Conservation (phyloP, 2,329 filamentous ascomycete species). For the Fusarium anguioides region DNA sequence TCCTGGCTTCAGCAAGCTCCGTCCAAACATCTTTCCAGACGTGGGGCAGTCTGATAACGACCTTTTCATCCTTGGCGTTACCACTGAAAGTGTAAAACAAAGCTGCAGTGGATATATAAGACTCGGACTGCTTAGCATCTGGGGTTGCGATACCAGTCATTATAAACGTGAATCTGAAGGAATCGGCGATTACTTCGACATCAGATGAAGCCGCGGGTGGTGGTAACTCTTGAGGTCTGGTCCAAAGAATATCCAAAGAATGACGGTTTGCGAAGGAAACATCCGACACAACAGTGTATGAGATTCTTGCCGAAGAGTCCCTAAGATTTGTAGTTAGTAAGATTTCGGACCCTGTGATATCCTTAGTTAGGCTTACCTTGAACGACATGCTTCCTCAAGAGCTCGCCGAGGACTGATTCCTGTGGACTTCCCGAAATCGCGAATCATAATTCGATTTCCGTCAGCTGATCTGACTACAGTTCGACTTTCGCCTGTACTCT, state of each 20-base stretch:
- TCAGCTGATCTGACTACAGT: constrained; percentile 65
- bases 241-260: constrained; percentile 80
- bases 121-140: constrained; percentile 83
- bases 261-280: constrained; percentile 81
- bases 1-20: constrained; percentile 78
- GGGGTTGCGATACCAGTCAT: constrained; percentile 82
- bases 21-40: constrained; percentile 88
- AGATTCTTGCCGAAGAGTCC: constrained; percentile 75
- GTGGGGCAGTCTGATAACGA: constrained; percentile 79
- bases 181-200: constrained; percentile 58
- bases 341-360: background rate
- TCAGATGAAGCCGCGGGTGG: constrained; percentile 51
- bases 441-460: constrained; percentile 69
- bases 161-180: constrained; percentile 71
- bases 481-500: constrained; percentile 66
- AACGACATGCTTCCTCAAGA: constrained; percentile 87
- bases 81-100: constrained; percentile 83
- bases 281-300: constrained; percentile 76
- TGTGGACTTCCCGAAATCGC: constrained; percentile 86
- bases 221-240: constrained; percentile 72
- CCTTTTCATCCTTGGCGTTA: constrained; percentile 87
- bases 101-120: constrained; percentile 82
- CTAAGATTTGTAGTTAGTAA: constrained; percentile 54
- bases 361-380: constrained; percentile 64
- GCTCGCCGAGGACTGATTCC: constrained; percentile 81